These are phyloP conservation scores for Paraphoma chrysanthemicola DNA, from an alignment of 2,329 filamentous ascomycete species.

Conservation along the genomic window DNA sequence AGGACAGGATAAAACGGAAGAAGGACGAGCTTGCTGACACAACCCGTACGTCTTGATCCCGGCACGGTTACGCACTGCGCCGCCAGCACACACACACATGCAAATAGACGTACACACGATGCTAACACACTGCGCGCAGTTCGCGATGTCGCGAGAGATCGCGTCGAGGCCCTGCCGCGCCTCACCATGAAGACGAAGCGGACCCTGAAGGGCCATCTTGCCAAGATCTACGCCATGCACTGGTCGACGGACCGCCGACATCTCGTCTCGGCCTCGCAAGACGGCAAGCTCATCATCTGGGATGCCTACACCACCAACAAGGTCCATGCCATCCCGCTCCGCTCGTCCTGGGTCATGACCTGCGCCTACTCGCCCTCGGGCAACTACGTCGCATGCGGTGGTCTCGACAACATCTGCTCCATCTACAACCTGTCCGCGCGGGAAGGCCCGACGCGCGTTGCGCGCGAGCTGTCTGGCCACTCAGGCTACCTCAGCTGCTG, in stretches of 20 bases:
- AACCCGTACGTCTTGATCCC: slow-evolving; percentile 73
- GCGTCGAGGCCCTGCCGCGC: slow-evolving; percentile 89
- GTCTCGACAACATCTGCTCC: slow-evolving; percentile 98
- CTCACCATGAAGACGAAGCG: slow-evolving; percentile 98
- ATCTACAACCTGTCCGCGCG: slow-evolving; percentile 98
- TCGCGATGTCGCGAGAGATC: slow-evolving; percentile 88
- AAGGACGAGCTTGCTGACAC: slow-evolving; percentile 99
- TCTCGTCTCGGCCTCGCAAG: slow-evolving; percentile 96
- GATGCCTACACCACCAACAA: slow-evolving; percentile 99
- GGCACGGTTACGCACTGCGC: slow-evolving; percentile 4
- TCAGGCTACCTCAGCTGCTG: slow-evolving; percentile 98
- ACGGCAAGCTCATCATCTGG: slow-evolving; percentile 99
- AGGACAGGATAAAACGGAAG: slow-evolving; percentile 99
- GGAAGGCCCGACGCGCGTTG: slow-evolving; percentile 96
- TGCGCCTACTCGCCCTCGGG: slow-evolving; percentile 98
- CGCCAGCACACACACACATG: not conserved
- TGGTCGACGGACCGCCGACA: slow-evolving; percentile 99
- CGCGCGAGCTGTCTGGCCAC: slow-evolving; percentile 93
- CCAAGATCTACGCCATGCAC: slow-evolving; percentile 99
- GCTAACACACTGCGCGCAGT: slow-evolving; percentile 63
- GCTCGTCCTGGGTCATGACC: slow-evolving; percentile 99
- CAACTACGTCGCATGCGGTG: slow-evolving; percentile 98
- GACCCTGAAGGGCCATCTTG: slow-evolving; percentile 95
- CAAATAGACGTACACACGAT: not conserved
- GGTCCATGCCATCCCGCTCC: slow-evolving; percentile 95